Base-by-base conservation (phyloP, 2,329 filamentous ascomycete species). In the Colletotrichum sp. region DNA sequence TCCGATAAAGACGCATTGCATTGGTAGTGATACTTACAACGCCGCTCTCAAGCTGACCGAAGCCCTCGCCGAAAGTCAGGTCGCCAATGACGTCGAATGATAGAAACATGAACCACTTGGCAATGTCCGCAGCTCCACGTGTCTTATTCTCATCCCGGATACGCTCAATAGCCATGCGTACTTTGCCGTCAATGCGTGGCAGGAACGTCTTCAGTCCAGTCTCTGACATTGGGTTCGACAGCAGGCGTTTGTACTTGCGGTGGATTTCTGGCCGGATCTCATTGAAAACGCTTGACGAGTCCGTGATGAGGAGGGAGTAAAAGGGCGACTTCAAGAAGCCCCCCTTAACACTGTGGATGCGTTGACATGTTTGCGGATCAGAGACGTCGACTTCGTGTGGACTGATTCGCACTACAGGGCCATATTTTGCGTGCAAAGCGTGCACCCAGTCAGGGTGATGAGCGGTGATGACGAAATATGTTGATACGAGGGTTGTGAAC, bases 101-200 rank as follows among this genome's bases (percentile, higher is more conserved):
- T 83, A 91, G 86, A 69, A 90, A 91, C 15, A 87, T 81, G 81
- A 85, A 89, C 90, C 90, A 92, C 74, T 90, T 90, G 73, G 86
- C 84, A 0, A 91, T 81, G 73, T 92, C 89, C 0, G 82, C 84
- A 0, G 77, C 82, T 0, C 86, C 84, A 0, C 81, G 81, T 0
- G 80, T 80, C 1, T 75, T 75, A 13, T 86, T 84, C 57, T 91
- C 89, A 13, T 86, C 80, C 0, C 76, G 79, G 26, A 92, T 90
- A 57, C 82, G 83, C 5, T 84, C 38, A 2, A 91, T 83, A 0
- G 88, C 81, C 8, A 89, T 75, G 4, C 83, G 78, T 6, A 91
- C 82, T 28, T 83, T 71, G 1, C 80, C 79, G 52, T 84, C 80
- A 24, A 85, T 80, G 1, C 81, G 79, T 3, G 87, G 85, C 6